A percentile compares a stretch with the other conserved stretches of the same genome.
phyloP scores from a whole-genome alignment of 2,329 filamentous ascomycete genomes.

The Hypomyces rosellus region DNA sequence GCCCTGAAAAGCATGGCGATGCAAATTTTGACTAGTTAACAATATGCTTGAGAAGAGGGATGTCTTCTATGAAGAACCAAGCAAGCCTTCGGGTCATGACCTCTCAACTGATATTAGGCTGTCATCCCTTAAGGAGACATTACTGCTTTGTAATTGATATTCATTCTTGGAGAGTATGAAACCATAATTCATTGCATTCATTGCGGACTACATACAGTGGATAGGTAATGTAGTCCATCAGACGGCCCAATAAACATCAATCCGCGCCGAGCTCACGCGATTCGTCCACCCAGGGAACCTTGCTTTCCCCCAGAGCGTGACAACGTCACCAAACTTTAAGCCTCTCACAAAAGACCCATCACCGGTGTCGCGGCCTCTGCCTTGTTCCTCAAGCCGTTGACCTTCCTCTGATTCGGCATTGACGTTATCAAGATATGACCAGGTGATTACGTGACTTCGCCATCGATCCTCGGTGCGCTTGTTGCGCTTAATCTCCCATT shows the following conservation, averaged over 20 bases:
- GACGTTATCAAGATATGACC: constrained; percentile 46
- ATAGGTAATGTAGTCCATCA: too few species aligned
- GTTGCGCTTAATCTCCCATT: constrained; percentile 45
- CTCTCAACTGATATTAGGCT: too few species aligned
- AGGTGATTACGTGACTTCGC: constrained; percentile 43
- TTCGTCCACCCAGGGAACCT: constrained; percentile 52
- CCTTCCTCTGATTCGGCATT: constrained; percentile 36
- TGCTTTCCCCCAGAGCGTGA: constrained; percentile 56
- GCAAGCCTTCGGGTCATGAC: too few species aligned
- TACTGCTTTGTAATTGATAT: too few species aligned
- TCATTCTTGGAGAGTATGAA: neutral
- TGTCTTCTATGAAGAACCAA: too few species aligned
- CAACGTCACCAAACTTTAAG: constrained; percentile 52
- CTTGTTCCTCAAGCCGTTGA: constrained; percentile 32
- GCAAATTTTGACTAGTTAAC: too few species aligned
- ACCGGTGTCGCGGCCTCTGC: constrained; percentile 45
- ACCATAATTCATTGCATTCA: neutral
- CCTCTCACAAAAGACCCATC: constrained; percentile 50
- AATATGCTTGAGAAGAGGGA: too few species aligned
- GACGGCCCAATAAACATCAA: constrained; percentile 56
- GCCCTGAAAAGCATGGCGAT: too few species aligned
- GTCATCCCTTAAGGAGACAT: too few species aligned
- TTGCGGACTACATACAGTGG: too few species aligned
- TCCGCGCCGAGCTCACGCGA: constrained; percentile 39
- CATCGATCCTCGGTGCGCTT: constrained; percentile 27